Conservation (phyloP, 139 green algal species). For the Chlorella sp. region DNA sequence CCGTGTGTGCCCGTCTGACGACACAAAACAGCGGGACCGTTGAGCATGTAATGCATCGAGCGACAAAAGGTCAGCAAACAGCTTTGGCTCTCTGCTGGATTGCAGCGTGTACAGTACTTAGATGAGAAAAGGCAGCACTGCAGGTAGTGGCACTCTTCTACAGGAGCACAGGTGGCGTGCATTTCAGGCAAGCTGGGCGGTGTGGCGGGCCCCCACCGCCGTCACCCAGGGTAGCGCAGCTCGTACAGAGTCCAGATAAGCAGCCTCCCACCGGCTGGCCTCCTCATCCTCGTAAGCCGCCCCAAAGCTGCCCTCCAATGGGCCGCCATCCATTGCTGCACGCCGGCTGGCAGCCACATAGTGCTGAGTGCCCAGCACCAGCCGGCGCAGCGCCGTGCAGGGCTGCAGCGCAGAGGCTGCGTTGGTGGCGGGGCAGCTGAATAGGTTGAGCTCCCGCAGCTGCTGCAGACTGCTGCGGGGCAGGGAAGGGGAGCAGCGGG, state of each 20-base stretch:
- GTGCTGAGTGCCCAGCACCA: neutral
- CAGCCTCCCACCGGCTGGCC: neutral
- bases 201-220: neutral
- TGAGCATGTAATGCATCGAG: no score
- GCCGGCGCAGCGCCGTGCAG: conserved; percentile 4
- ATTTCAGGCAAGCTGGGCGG: no score
- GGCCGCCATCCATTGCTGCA: neutral
- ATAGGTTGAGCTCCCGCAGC: neutral
- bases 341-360: neutral
- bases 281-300: neutral
- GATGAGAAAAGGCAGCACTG: no score
- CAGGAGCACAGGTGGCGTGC: no score
- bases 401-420: neutral
- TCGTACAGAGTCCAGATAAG: neutral
- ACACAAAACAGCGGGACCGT: no score
- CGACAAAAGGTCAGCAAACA: no score
- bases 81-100: no score
- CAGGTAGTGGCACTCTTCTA: no score
- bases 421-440: neutral
- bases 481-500: neutral
- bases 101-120: no score
- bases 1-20: no score
- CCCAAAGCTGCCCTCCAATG: neutral
- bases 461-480: neutral
- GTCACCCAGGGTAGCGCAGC: neutral